Evolutionary conservation across 345 rosid species (phyloP), one percentile per base, ranked within the genome.

Genomic region (Bruguiera sexangula): DNA sequence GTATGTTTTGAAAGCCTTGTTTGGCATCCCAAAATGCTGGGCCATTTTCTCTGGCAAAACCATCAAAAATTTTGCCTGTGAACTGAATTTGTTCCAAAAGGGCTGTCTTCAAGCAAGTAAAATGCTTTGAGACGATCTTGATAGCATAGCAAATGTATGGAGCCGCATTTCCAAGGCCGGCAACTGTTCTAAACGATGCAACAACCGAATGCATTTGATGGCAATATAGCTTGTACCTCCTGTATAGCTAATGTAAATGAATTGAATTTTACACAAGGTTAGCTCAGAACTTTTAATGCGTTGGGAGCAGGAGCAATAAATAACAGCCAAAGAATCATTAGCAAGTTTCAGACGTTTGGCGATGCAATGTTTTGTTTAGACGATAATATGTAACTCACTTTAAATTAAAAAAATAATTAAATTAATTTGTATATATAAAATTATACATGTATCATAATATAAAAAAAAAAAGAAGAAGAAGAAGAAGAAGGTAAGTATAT

Each of bases 161-260:
- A 63, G 65, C 75, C 13, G 80, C 76, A 62, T 67, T 67, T 31
- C 69, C 75, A 18, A 66, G 72, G 9, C 80, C 80, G n/a, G 68
- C 72, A 48, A 76, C 80, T 22, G 32, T 31, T 29, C 71, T 59
- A 64, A 76, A 76, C n/a, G 80, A 76, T 27, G 64, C 60, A 1
- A 71, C 75, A 1, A 71, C 69, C 22, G 72, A 24, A 27, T 76
- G 63, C 80, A 76, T 76, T 36, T 76, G 80, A n/a, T 76, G 72
- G 65, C 60, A 71, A 37, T 67, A 76, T 6, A 39, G 65, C 30
- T 71, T 67, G 69, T 67, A 67, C 59, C 67, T 71, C 56, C 63
- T 67, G 68, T 62, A 67, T 6, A 76, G 72, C 80, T 76, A 36
- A 19, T 11, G 10, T 37, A 22, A 30, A 66, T 27, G 18, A 43